Conservation (phyloP, 2,329 filamentous ascomycete genomes). For the Colletotrichum theobromicola region DNA sequence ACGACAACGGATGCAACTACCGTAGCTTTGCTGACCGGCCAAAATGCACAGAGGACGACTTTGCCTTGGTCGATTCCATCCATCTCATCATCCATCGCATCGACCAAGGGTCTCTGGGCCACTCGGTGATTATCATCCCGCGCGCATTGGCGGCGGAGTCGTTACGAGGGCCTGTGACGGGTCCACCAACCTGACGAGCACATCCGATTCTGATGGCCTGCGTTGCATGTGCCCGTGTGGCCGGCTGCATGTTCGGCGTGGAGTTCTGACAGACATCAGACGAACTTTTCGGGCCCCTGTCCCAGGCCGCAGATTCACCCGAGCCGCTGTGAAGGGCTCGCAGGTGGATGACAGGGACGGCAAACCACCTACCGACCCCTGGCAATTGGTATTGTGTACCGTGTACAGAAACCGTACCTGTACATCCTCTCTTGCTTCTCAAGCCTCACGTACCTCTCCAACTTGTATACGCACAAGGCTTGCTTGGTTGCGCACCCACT, state of each 20-base stretch:
- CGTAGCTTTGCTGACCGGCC: not conserved
- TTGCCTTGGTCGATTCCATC: not conserved
- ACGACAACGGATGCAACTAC: not conserved
- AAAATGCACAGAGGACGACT: not conserved
- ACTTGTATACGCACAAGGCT: not conserved
- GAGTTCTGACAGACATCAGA: constrained; percentile 17
- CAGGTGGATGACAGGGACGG: not conserved
- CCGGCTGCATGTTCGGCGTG: not conserved
- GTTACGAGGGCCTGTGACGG: constrained; percentile 17
- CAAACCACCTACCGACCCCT: not conserved
- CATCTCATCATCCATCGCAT: not conserved
- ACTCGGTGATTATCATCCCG: constrained; percentile 18
- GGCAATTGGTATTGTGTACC: not conserved
- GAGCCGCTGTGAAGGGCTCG: not conserved
- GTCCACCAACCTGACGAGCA: constrained; percentile 20
- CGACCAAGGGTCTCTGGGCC: not conserved
- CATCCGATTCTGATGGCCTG: constrained; percentile 13
- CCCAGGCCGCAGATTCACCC: constrained; percentile 1
- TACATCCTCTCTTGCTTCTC: not conserved
- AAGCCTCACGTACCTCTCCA: not conserved
- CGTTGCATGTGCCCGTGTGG: not conserved
- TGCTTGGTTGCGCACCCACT: not conserved
- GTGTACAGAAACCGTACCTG: not conserved
- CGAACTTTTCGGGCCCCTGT: constrained; percentile 6
- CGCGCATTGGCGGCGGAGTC: constrained; percentile 17